phyloP scores from a whole-genome alignment of 345 rosid species.

The Populus pruinosa region DNA sequence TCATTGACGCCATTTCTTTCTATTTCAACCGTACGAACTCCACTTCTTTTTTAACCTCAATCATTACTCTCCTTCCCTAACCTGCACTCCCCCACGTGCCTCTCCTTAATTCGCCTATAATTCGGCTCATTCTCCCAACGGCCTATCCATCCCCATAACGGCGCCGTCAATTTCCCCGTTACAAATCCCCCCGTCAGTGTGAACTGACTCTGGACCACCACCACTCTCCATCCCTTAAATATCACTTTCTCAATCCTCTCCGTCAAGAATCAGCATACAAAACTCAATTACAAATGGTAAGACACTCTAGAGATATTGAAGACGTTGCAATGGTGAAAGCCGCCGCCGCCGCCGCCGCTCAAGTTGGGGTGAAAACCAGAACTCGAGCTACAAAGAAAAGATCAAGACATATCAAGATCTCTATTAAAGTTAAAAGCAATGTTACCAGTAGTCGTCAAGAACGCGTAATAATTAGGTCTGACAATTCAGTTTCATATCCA shows the following conservation, averaged over 20 bases:
- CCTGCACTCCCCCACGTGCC: conserved; percentile 28
- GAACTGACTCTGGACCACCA: conserved; percentile 51
- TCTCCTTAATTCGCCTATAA: conserved; percentile 5
- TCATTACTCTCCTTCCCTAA: conserved; percentile 16
- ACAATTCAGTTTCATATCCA: background rate
- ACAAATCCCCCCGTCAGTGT: conserved; percentile 58
- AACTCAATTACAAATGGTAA: too few relatives aligned
- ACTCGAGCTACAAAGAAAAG: conserved; percentile 28
- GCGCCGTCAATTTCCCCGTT: conserved; percentile 83
- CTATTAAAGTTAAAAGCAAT: conserved; percentile 40
- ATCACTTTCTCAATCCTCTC: background rate
- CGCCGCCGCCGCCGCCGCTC: conserved; percentile 15
- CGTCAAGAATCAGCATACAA: background rate
- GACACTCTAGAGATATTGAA: conserved; percentile 7
- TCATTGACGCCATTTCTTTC: background rate
- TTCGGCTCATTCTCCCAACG: conserved; percentile 20
- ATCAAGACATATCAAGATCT: conserved; percentile 12
- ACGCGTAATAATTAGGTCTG: conserved; percentile 10
- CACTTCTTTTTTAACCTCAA: conserved; percentile 4
- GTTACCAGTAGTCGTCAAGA: background rate
- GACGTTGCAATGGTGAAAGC: conserved; percentile 31
- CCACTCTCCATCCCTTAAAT: conserved; percentile 7
- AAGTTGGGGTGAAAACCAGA: conserved; percentile 33
- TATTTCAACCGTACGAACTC: conserved; percentile 3
- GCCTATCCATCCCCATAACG: conserved; percentile 42